Conservation (phyloP, 768 basidiomycete genomes). For the Russula vinacea region DNA sequence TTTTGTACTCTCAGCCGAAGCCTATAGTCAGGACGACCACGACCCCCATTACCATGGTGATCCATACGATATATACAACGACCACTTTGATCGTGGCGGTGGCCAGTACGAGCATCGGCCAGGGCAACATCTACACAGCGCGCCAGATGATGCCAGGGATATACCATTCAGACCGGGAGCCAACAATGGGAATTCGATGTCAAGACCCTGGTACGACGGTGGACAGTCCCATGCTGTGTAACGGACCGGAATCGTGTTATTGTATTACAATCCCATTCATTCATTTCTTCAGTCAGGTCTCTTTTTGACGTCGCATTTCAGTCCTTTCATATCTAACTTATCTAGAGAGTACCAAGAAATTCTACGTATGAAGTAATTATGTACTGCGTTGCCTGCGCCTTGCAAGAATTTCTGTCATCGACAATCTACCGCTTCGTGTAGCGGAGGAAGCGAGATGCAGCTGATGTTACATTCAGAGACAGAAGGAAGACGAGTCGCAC, state of each 20-base stretch:
- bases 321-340: slow-evolving; percentile 5
- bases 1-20: slow-evolving; percentile 56
- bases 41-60: slow-evolving; percentile 33
- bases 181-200: neutral
- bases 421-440: slow-evolving; percentile 59
- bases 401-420: neutral
- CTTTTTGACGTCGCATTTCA: neutral
- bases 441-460: slow-evolving; percentile 67
- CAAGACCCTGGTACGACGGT: neutral
- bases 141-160: neutral
- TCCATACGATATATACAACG: slow-evolving; percentile 49
- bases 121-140: slow-evolving; percentile 8
- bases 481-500: neutral
- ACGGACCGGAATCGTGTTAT: neutral
- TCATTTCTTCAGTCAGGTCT: neutral
- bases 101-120: slow-evolving; percentile 10
- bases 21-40: slow-evolving; percentile 45
- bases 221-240: slow-evolving; percentile 20
- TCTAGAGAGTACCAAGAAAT: neutral
- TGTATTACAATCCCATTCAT: slow-evolving; percentile 15
- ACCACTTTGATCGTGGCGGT: slow-evolving; percentile 6
- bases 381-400: neutral
- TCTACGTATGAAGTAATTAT: neutral
- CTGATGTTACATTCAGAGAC: slow-evolving; percentile 27
- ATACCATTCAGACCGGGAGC: neutral